Conservation (phyloP, 176 grass and related monocot genomes). For the Rhynchospora breviuscula region DNA sequence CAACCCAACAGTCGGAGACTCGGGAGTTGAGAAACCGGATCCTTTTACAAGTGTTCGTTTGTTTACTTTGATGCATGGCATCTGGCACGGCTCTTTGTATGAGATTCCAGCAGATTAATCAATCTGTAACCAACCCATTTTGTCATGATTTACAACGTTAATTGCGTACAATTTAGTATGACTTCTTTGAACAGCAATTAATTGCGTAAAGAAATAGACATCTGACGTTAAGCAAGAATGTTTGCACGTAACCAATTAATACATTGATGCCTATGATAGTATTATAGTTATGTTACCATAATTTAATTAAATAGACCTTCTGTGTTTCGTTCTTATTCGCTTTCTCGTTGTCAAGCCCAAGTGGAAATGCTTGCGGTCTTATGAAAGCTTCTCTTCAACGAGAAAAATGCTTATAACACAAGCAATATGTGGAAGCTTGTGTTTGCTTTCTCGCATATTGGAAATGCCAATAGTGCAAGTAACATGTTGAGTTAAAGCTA, state of each 20-base stretch:
- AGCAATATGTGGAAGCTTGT: background rate
- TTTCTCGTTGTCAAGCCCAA: no score
- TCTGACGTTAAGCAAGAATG: background rate
- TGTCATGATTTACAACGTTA: background rate
- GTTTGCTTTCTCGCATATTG: background rate
- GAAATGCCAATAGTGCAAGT: background rate
- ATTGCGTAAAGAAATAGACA: background rate
- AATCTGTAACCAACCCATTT: background rate
- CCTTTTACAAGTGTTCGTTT: background rate
- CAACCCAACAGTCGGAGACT: background rate
- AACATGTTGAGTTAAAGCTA: background rate
- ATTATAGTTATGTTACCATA: background rate
- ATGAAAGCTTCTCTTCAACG: background rate
- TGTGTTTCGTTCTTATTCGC: no score
- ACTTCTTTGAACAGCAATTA: background rate
- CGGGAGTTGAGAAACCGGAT: background rate
- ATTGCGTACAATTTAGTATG: background rate
- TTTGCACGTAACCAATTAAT: background rate
- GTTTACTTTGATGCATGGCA: background rate
- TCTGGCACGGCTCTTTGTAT: background rate
- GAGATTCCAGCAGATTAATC: background rate
- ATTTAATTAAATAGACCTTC: background rate
- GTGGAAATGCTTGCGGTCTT: background rate
- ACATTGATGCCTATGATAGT: background rate
- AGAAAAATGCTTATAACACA: background rate